phyloP scores from a whole-genome alignment of 768 basidiomycete genomes.

The Agrocybe praecox region DNA sequence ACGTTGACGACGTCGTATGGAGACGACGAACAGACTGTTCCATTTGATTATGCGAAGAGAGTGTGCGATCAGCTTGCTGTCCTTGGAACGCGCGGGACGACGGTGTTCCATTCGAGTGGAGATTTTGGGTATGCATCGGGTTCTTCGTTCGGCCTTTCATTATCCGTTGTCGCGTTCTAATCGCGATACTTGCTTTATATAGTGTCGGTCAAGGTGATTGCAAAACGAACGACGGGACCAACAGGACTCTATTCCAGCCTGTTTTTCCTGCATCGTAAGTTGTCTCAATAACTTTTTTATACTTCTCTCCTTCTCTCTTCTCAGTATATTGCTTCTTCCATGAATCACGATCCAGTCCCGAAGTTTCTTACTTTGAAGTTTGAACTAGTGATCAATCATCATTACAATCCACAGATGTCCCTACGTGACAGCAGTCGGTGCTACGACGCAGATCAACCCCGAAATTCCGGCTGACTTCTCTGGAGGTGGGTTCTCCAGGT shows the following conservation, averaged over 20 bases:
- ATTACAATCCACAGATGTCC: conserved; percentile 44
- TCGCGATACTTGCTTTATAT: background rate
- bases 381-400: too few species aligned
- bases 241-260: background rate
- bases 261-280: conserved; percentile 14
- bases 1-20: conserved; percentile 45
- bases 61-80: conserved; percentile 48
- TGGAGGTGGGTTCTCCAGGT: conserved; percentile 52
- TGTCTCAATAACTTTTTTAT: conserved; percentile 24
- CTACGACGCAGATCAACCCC: conserved; percentile 38
- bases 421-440: conserved; percentile 52
- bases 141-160: too few species aligned
- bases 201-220: background rate
- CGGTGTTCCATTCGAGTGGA: conserved; percentile 61
- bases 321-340: too few species aligned
- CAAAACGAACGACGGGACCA: background rate
- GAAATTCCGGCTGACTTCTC: conserved; percentile 47
- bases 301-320: conserved; percentile 15
- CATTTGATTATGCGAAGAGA: conserved; percentile 12
- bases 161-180: too few species aligned
- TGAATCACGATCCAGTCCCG: too few species aligned
- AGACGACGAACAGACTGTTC: conserved; percentile 38
- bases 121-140: conserved; percentile 52
- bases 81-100: conserved; percentile 64
- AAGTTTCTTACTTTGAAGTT: too few species aligned